Conservation (phyloP, 768 basidiomycete genomes). For the Lentinula edodes region DNA sequence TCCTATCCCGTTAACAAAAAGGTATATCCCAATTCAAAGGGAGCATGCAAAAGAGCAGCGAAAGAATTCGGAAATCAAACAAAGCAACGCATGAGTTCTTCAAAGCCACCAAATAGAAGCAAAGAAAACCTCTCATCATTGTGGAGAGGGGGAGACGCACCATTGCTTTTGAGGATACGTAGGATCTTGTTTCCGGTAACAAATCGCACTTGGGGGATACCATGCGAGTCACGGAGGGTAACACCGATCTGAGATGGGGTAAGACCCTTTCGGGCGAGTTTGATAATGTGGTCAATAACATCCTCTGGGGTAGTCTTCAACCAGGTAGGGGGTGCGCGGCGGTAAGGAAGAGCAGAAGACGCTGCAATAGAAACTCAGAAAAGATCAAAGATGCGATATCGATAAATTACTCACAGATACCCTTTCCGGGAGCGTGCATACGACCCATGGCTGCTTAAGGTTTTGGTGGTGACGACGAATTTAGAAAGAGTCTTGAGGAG, state of each 20-base stretch:
- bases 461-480: constrained; percentile 1
- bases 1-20: constrained; percentile 59
- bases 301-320: constrained; percentile 95
- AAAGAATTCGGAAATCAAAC: constrained; percentile 5
- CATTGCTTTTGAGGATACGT: constrained; percentile 91
- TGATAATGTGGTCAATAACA: constrained; percentile 92
- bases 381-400: not conserved
- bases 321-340: constrained; percentile 92
- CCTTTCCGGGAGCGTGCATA: constrained; percentile 99
- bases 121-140: constrained; percentile 49
- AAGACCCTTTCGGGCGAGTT: constrained; percentile 96
- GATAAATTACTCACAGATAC: constrained; percentile 75
- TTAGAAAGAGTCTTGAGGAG: constrained; percentile 7
- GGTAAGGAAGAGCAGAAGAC: constrained; percentile 97
- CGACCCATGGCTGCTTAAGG: constrained; percentile 71
- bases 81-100: constrained; percentile 21
- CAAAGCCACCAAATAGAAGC: constrained; percentile 1
- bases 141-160: constrained; percentile 49
- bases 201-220: constrained; percentile 96
- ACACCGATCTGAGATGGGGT: constrained; percentile 99
- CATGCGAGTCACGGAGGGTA: constrained; percentile 95
- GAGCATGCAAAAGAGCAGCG: constrained; percentile 29
- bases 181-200: constrained; percentile 99
- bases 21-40: not conserved
- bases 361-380: constrained; percentile 27